A percentile compares a stretch with the other conserved stretches of the same genome.
Evolutionary conservation across 345 rosid species (phyloP).

Genomic region (Anastatica hierochuntica): DNA sequence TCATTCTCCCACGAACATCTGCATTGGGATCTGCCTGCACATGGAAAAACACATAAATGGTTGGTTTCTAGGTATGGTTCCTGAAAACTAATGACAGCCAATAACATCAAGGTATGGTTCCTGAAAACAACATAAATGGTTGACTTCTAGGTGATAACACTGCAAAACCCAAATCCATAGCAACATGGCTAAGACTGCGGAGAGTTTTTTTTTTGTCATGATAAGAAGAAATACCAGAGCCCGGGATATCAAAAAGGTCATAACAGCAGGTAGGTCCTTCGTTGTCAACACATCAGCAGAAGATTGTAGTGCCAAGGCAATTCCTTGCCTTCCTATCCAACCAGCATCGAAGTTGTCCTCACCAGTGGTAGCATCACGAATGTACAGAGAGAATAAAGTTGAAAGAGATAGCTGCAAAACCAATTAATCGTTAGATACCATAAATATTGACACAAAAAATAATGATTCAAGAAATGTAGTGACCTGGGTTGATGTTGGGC

Average conservation of each 20-base stretch:
- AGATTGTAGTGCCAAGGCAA: slow-evolving; percentile 81
- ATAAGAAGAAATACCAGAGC: slow-evolving; percentile 55
- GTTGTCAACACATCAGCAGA: slow-evolving; percentile 87
- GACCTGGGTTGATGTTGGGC: slow-evolving; percentile 78
- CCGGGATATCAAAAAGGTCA: slow-evolving; percentile 93
- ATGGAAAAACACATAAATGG: too few species aligned
- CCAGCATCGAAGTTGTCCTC: slow-evolving; percentile 64
- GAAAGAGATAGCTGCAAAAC: slow-evolving; percentile 75
- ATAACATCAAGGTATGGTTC: neutral
- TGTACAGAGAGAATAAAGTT: slow-evolving; percentile 75
- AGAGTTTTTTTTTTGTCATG: slow-evolving; percentile 11
- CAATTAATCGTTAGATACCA: slow-evolving; percentile 16
- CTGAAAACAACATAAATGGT: neutral
- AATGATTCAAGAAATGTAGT: slow-evolving; percentile 7
- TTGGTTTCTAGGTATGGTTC: neutral
- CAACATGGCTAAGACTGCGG: slow-evolving; percentile 7
- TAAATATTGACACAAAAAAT: slow-evolving; percentile 1
- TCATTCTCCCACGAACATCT: slow-evolving; percentile 99
- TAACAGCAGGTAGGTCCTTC: slow-evolving; percentile 91
- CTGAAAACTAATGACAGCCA: neutral
- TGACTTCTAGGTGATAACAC: neutral
- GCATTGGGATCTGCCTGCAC: slow-evolving; percentile 90
- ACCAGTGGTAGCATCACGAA: slow-evolving; percentile 52
- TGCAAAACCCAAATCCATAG: neutral
- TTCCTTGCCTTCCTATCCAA: slow-evolving; percentile 93